phyloP scores from a whole-genome alignment of 345 rosid species.

The Brassica rapa region DNA sequence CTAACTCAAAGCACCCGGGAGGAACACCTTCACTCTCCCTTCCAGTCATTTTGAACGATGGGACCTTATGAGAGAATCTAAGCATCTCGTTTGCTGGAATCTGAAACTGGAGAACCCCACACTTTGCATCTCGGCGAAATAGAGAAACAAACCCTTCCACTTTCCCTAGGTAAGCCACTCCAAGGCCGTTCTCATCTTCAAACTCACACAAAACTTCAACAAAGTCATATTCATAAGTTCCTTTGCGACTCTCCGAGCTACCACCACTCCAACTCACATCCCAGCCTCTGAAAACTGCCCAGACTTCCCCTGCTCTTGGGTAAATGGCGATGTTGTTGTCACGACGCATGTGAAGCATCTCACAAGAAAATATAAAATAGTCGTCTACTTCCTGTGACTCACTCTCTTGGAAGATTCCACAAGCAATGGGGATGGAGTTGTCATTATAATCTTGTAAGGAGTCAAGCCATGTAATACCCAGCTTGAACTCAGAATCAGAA shows the following conservation, averaged over 20 bases:
- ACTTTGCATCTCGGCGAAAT: slow-evolving; percentile 44
- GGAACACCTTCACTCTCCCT: slow-evolving; percentile 73
- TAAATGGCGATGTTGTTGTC: slow-evolving; percentile 45
- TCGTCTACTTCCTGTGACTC: slow-evolving; percentile 43
- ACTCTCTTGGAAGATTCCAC: slow-evolving; percentile 59
- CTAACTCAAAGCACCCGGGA: slow-evolving; percentile 71
- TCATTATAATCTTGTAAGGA: slow-evolving; percentile 34
- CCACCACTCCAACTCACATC: slow-evolving; percentile 52
- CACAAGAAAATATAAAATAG: slow-evolving; percentile 68
- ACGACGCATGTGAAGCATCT: slow-evolving; percentile 29
- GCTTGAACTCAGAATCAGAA: slow-evolving; percentile 57
- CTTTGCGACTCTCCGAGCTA: slow-evolving; percentile 31
- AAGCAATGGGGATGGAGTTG: slow-evolving; percentile 56
- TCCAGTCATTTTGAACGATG: slow-evolving; percentile 71
- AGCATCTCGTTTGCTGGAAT: slow-evolving; percentile 51
- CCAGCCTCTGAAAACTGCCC: slow-evolving; percentile 89
- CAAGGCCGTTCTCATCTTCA: slow-evolving; percentile 51
- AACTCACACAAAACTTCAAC: slow-evolving; percentile 69
- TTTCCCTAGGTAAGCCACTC: slow-evolving; percentile 67
- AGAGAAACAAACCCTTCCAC: slow-evolving; percentile 78
- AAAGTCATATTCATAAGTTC: slow-evolving; percentile 57
- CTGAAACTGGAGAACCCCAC: slow-evolving; percentile 42
- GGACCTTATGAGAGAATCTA: slow-evolving; percentile 78
- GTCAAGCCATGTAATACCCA: slow-evolving; percentile 77
- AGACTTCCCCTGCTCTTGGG: slow-evolving; percentile 78